These are phyloP conservation scores for Erodium chrysanthum DNA, from an alignment of 441 rosid species.

Conservation along the genomic window DNA sequence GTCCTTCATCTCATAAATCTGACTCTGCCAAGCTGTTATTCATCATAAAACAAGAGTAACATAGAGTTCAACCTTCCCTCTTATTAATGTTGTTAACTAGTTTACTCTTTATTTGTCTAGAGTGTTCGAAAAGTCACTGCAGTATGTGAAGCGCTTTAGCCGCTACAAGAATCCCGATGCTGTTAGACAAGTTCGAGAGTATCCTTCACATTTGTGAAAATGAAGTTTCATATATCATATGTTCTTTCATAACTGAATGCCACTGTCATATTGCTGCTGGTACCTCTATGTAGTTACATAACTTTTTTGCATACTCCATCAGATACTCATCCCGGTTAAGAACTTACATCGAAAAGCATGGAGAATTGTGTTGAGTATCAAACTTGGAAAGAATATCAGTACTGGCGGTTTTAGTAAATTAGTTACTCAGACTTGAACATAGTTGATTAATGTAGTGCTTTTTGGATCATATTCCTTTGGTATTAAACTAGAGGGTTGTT, in stretches of 20 bases:
- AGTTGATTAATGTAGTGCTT: background rate
- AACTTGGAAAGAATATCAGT: background rate
- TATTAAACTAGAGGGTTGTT: too few relatives aligned
- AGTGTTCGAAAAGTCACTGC: constrained; percentile 90
- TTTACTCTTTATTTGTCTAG: constrained; percentile 26
- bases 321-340: background rate
- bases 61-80: background rate
- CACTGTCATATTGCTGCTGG: too few relatives aligned
- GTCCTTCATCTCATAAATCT: background rate
- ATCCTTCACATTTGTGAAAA: constrained; percentile 37
- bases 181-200: constrained; percentile 93
- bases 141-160: constrained; percentile 92
- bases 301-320: background rate
- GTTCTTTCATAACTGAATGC: background rate
- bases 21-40: background rate
- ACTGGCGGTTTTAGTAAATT: background rate
- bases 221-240: background rate
- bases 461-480: background rate
- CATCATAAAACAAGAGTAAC: background rate
- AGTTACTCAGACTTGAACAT: background rate
- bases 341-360: background rate
- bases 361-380: background rate
- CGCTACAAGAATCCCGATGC: constrained; percentile 94
- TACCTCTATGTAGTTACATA: background rate
- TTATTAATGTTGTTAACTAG: constrained; percentile 8